Base-by-base conservation (phyloP, 768 basidiomycete genomes). In the Lactarius pseudohatsudake region DNA sequence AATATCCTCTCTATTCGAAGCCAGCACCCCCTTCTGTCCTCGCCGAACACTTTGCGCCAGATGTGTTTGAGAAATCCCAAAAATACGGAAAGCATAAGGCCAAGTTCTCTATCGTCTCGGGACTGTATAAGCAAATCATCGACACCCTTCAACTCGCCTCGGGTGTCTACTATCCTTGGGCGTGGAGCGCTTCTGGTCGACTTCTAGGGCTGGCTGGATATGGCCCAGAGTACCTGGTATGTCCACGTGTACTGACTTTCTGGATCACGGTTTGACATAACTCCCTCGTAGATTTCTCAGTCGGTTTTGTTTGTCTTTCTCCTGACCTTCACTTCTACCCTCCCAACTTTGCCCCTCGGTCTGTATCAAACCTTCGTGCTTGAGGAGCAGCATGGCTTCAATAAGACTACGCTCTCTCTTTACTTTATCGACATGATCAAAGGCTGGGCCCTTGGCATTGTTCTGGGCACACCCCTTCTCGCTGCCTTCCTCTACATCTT, bases 341-440 rank as follows among this genome's bases (percentile, higher is more conserved):
- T 92, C 34, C 87, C 93, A 2, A 79, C 84, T 9, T 79, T 95
- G 13, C 94, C 96, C 22, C 79, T 94, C 50, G 86, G 85, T 38
- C 80, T 89, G 28, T 98, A 97, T 79, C 84, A 87, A 67, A 97
- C 94, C 3, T 99, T 99, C 74, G 90, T 95, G 6, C 81, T 98
- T 45, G 97, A 98, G 77, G 90, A 96, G 75, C 90, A 89, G 70
- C 94, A 97, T 70, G 96, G 96, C 0, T 98, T 98, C 82, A 99
- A 98, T 84, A 97, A 98, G 79, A 95, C 88, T 6, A 92, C 94
- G 0, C 84, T 86, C 1, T 72, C 72, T 18, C 79, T 96, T 4
- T 98, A 92, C 76, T 75, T 94, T 61, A 78, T 82, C 2, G 96
- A 99, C 76, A 74, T 92, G 43, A 36, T 96, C 72, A 98, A 97